Evolutionary conservation across 176 grass and related monocot genomes (phyloP), one percentile per base, ranked within the genome.

Genomic region (Oryza australiensis): DNA sequence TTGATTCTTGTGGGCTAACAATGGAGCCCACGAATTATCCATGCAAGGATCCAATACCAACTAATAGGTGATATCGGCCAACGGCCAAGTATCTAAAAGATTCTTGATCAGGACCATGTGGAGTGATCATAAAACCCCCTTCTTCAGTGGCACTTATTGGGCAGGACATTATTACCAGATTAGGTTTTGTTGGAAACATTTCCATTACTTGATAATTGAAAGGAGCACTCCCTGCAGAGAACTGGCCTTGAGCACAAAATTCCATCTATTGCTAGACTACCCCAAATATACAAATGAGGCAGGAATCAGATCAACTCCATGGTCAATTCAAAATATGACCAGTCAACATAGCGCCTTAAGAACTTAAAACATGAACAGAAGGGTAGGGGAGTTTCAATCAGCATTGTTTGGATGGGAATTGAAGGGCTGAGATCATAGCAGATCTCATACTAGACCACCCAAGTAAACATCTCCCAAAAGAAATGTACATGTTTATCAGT

Each of bases 401-500:
- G 34, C 70, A 9, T 6, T 60, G 22, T 60, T 24, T 60, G 55
- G 55, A 60, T 60, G 55, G 55, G 51, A 20, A 55, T 55, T 55
- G 18, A 55, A 22, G 51, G 51, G 6, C 5, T 55, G 20, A 18
- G 51, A 55, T 55, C 5, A 55, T 55, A 6, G 14, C 18, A 55
- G 5, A 55, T 55, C 6, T 55, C 51, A 60, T 60, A 7, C 55
- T 9, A 60, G 55, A 24, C 9, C n/a, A 24, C 55, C 55, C 55
- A 60, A 24, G 55, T 26, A 23, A 66, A 81, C 43, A 42, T n/a
- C 9, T n/a, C 14, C 0, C 22, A 72, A 72, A 80, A 60, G 7
- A 76, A 85, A 72, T 60, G 64, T 6, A 12, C 10, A 82, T 43
- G 82, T 72, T 53, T 72, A 27, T 68, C 77, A 73, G n/a, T 34